These are phyloP conservation scores for Abortiporus biennis DNA, from an alignment of 1,284 basidiomycete species.

Conservation along the genomic window DNA sequence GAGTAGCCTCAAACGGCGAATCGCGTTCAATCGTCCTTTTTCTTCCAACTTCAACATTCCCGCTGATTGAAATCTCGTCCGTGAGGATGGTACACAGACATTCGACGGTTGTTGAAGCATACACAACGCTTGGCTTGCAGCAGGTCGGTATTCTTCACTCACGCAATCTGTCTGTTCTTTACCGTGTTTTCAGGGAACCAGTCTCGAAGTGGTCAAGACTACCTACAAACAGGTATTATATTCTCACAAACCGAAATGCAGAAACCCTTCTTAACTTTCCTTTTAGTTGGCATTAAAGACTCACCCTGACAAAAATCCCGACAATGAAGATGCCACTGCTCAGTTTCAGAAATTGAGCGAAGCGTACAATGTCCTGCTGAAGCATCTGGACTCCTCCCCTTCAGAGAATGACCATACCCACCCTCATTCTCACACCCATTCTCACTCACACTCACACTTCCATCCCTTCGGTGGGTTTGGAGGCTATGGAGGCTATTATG, in stretches of 20 bases:
- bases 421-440: constrained; percentile 8
- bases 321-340: constrained; percentile 54
- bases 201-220: constrained; percentile 57
- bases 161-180: constrained; percentile 6
- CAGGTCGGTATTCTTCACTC: constrained; percentile 31
- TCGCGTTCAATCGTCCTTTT: too few relatives aligned
- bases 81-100: constrained; percentile 21
- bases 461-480: constrained; percentile 24
- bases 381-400: constrained; percentile 40
- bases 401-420: too few relatives aligned
- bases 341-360: constrained; percentile 64
- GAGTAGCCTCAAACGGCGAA: too few relatives aligned
- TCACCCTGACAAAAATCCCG: constrained; percentile 71
- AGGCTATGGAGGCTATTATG: constrained; percentile 21
- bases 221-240: constrained; percentile 56
- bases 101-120: constrained; percentile 41
- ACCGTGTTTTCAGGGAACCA: constrained; percentile 40
- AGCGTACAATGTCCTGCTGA: constrained; percentile 56
- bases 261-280: constrained; percentile 2
- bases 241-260: constrained; percentile 6
- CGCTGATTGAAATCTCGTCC: background rate
- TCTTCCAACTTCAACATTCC: background rate
- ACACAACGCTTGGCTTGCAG: constrained; percentile 49
- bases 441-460: background rate
- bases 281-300: constrained; percentile 55